These are phyloP conservation scores for Saprolegnia diclina DNA, from an alignment of 352 stramenopile genomes.

Conservation along the genomic window DNA sequence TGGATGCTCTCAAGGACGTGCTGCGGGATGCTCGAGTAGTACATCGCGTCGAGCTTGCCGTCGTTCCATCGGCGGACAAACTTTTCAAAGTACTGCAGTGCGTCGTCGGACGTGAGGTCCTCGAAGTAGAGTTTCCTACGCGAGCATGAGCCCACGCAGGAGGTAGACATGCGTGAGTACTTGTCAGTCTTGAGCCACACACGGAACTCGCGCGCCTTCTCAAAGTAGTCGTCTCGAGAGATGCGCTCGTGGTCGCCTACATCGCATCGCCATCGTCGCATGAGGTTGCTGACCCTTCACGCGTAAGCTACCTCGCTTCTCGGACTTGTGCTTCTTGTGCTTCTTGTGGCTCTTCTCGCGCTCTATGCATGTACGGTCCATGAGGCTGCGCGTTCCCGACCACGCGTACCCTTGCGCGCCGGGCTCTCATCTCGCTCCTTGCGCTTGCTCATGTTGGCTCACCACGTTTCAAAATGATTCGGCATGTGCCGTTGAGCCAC, in stretches of 20 bases:
- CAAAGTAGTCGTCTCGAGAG: slow-evolving; percentile 62
- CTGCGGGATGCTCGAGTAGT: slow-evolving; percentile 57
- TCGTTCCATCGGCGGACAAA: slow-evolving; percentile 67
- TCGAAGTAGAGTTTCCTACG: slow-evolving; percentile 58
- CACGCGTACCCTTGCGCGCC: background rate
- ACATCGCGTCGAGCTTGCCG: slow-evolving; percentile 48
- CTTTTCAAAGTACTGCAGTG: slow-evolving; percentile 46
- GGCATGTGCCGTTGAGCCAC: too few relatives aligned
- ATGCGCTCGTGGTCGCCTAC: slow-evolving; percentile 28
- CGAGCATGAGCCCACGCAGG: background rate
- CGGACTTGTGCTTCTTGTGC: slow-evolving; percentile 27
- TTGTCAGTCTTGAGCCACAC: slow-evolving; percentile 61
- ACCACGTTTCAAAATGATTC: too few relatives aligned
- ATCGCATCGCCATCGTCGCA: background rate
- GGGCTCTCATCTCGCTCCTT: background rate
- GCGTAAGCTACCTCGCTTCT: background rate
- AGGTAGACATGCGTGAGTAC: slow-evolving; percentile 18
- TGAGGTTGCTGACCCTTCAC: background rate
- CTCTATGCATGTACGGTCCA: background rate
- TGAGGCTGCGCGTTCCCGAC: background rate
- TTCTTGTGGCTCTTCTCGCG: slow-evolving; percentile 31
- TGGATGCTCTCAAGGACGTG: slow-evolving; percentile 58
- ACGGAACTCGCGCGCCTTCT: slow-evolving; percentile 58
- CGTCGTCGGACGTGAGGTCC: slow-evolving; percentile 56
- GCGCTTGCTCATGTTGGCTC: background rate